phyloP scores from a whole-genome alignment of 2,329 filamentous ascomycete genomes.

The Plectosphaerella sp. region DNA sequence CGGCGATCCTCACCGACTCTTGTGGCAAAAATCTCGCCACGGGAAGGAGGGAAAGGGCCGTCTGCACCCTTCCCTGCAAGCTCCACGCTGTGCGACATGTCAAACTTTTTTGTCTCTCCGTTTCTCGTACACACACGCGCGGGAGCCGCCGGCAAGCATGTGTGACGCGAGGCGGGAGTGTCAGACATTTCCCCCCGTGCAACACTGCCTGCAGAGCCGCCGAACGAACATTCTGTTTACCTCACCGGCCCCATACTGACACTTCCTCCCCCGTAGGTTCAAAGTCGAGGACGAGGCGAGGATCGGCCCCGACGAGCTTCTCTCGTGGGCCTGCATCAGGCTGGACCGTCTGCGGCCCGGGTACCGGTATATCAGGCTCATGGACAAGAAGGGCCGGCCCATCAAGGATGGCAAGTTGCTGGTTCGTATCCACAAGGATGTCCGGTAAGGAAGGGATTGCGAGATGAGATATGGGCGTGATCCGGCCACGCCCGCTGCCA shows the following conservation, averaged over 20 bases:
- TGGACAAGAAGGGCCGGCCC: conserved; percentile 38
- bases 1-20: neutral
- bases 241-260: neutral
- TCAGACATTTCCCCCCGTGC: neutral
- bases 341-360: conserved; percentile 52
- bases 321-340: conserved; percentile 56
- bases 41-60: too few relatives aligned
- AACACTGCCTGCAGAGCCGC: neutral
- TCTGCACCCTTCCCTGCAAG: too few relatives aligned
- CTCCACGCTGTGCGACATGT: too few relatives aligned
- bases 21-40: too few relatives aligned
- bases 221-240: neutral
- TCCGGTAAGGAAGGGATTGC: conserved; percentile 21
- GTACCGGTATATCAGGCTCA: conserved; percentile 49
- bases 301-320: conserved; percentile 30
- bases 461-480: neutral
- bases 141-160: neutral
- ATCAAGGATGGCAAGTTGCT: conserved; percentile 44
- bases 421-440: conserved; percentile 45
- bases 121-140: too few relatives aligned
- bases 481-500: neutral
- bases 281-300: conserved; percentile 47
- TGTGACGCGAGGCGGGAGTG: neutral
- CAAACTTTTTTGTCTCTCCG: too few relatives aligned
- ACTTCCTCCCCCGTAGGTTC: conserved; percentile 33